These are phyloP conservation scores for Tolypocladium ovalisporum DNA, from an alignment of 2,329 filamentous ascomycete species.

Conservation along the genomic window DNA sequence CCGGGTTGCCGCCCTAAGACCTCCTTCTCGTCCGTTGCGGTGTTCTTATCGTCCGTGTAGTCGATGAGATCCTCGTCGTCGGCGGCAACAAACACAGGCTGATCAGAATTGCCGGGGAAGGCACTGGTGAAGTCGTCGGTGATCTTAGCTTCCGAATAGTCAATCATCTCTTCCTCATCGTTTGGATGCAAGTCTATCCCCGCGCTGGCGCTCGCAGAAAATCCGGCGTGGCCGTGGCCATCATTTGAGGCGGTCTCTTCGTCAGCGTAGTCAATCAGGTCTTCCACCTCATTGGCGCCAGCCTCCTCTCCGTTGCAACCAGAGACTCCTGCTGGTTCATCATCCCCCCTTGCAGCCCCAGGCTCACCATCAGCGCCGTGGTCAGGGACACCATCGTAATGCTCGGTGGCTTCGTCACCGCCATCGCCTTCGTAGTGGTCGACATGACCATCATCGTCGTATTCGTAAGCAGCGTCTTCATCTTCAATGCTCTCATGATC, in stretches of 20 bases:
- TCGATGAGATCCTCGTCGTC: conserved; percentile 4
- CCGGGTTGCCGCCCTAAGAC: neutral
- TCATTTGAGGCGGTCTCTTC: neutral
- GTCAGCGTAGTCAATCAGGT: conserved; percentile 1
- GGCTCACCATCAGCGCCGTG: neutral
- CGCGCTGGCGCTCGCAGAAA: neutral
- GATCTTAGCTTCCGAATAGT: neutral
- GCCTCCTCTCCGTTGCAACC: neutral
- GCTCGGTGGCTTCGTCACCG: neutral
- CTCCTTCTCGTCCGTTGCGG: conserved; percentile 2
- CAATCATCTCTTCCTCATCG: neutral
- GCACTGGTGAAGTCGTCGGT: neutral
- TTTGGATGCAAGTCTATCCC: neutral
- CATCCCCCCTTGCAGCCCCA: neutral
- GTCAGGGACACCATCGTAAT: neutral
- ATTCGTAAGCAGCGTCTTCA: neutral
- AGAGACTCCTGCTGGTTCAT: neutral
- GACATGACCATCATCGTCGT: conserved; percentile 8
- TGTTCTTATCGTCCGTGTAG: conserved; percentile 5
- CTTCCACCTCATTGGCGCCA: neutral
- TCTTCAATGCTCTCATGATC: neutral
- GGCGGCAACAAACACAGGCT: neutral
- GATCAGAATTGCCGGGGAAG: neutral
- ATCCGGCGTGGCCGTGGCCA: neutral
- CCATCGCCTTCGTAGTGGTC: neutral